Percentiles rank a stretch among this genome's conserved stretches.
phyloP scores from a whole-genome alignment of 78 protist species.

The Bigelowiella natans region DNA sequence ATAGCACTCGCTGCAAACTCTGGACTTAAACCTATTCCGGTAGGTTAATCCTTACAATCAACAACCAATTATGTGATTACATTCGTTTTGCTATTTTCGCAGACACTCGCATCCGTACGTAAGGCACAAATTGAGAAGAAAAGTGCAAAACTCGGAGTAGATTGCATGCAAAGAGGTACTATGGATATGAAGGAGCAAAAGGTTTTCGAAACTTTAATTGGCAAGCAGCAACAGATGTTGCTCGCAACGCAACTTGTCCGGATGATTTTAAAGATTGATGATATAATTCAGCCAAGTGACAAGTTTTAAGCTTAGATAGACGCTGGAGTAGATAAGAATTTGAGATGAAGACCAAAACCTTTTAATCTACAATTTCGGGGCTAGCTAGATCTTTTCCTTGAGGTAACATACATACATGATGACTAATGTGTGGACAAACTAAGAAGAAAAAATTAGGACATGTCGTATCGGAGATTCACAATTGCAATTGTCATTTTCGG shows the following conservation, averaged over 20 bases:
- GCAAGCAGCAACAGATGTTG: slow-evolving; percentile 89
- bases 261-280: slow-evolving; percentile 98
- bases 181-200: slow-evolving; percentile 33
- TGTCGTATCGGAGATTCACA: no score
- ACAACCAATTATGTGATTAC: no score
- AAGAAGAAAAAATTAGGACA: no score
- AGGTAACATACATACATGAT: no score
- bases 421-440: no score
- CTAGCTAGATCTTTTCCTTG: no score
- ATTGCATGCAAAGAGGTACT: slow-evolving; percentile 62
- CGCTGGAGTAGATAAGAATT: no score
- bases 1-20: slow-evolving; percentile 95
- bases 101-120: slow-evolving; percentile 69
- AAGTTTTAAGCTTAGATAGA: not conserved
- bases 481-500: no score
- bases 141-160: slow-evolving; percentile 85
- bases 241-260: slow-evolving; percentile 97
- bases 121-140: slow-evolving; percentile 62
- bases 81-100: slow-evolving; percentile 80
- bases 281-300: slow-evolving; percentile 58
- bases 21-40: slow-evolving; percentile 48
- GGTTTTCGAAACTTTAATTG: slow-evolving; percentile 85
- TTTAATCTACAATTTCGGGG: no score
- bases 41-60: no score
- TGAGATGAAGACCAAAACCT: no score